Evolutionary conservation across 2,329 filamentous ascomycete genomes (phyloP).

Genomic region (Aaosphaeria pasadenensis): DNA sequence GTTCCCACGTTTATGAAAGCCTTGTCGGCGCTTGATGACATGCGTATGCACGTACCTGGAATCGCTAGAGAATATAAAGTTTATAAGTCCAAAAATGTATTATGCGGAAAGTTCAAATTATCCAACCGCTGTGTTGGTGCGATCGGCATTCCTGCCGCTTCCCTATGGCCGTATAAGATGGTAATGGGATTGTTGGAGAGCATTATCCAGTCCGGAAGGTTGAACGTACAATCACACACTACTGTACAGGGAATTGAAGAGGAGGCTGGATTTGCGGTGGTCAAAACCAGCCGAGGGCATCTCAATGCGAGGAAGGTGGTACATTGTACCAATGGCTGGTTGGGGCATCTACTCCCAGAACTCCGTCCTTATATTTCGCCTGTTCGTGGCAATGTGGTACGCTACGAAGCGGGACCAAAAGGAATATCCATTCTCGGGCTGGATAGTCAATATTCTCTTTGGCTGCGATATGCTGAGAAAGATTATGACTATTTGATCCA

Average conservation of each 20-base stretch:
- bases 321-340: constrained; percentile 8
- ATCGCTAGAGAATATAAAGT: background rate
- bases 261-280: background rate
- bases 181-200: background rate
- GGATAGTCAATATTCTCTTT: background rate
- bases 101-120: background rate
- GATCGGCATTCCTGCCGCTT: constrained; percentile 20
- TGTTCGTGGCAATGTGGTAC: constrained; percentile 24
- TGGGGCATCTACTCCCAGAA: constrained; percentile 24
- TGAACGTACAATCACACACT: background rate
- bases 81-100: background rate
- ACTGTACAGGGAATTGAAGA: background rate
- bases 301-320: background rate
- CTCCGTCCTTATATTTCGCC: constrained; percentile 42
- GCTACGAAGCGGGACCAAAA: background rate
- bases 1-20: constrained; percentile 15
- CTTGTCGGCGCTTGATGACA: background rate
- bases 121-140: constrained; percentile 21
- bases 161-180: background rate
- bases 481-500: background rate
- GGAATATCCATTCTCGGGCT: background rate
- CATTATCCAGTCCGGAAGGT: background rate
- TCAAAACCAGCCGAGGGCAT: background rate
- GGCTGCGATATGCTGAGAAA: background rate
- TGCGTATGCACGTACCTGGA: background rate